These are phyloP conservation scores for Cutaneotrichosporon daszewskae DNA, from an alignment of 1,284 basidiomycete genomes.

Conservation along the genomic window DNA sequence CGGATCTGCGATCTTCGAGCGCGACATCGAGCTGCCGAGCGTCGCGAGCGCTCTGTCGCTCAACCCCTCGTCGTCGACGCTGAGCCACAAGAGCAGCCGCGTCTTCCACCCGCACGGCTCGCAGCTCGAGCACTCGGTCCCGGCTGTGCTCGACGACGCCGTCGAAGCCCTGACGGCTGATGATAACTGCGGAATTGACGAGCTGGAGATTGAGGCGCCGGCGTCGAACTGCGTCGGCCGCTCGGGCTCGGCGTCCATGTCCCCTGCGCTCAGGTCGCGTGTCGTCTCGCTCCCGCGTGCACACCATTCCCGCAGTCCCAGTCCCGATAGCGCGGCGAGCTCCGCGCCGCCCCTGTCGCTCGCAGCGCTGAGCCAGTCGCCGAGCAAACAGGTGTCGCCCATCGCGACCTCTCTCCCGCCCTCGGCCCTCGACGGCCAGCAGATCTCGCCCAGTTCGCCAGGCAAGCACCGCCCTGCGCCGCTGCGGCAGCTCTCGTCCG, in stretches of 20 bases:
- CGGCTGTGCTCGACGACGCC: constrained; percentile 46
- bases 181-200: constrained; percentile 18
- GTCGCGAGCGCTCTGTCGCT: constrained; percentile 32
- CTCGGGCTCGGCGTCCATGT: constrained; percentile 26
- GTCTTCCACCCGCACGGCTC: constrained; percentile 40
- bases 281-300: constrained; percentile 8
- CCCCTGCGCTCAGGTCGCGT: constrained; percentile 18
- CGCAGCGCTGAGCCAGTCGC: constrained; percentile 5
- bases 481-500: constrained; percentile 28
- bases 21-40: constrained; percentile 42
- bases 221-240: constrained; percentile 13
- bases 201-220: constrained; percentile 42
- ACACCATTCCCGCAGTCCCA: constrained; percentile 12
- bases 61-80: constrained; percentile 30
- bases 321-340: constrained; percentile 4
- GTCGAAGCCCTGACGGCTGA: constrained; percentile 42
- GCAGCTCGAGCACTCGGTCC: constrained; percentile 41
- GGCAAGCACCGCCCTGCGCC: constrained; percentile 27
- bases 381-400: constrained; percentile 14
- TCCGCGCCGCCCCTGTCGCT: constrained; percentile 3
- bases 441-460: constrained; percentile 2
- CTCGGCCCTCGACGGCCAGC: background rate
- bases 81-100: constrained; percentile 39
- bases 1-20: constrained; percentile 45
- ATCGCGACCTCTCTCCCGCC: constrained; percentile 2